Evolutionary conservation across 2,329 filamentous ascomycete genomes (phyloP).

Genomic region (Chaetomium sp.): DNA sequence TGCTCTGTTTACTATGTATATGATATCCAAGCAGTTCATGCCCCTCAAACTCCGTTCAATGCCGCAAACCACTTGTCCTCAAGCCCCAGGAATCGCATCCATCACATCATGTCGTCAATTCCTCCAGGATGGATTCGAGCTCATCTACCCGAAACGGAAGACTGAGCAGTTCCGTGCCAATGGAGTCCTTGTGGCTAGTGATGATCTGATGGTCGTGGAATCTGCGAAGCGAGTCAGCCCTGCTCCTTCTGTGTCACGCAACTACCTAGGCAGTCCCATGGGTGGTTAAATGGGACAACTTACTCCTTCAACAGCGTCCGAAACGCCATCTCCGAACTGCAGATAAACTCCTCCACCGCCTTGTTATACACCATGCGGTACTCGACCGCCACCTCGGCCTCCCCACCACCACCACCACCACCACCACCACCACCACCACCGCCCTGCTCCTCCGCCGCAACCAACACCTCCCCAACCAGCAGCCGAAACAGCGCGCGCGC

Average conservation of each 20-base stretch:
- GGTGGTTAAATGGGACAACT: conserved; percentile 37
- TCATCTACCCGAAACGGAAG: conserved; percentile 87
- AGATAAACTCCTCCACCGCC: conserved; percentile 95
- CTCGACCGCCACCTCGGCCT: conserved; percentile 73
- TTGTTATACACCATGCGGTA: conserved; percentile 93
- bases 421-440: conserved; percentile 49
- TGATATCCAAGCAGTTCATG: background rate
- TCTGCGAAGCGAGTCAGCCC: conserved; percentile 47
- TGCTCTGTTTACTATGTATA: background rate
- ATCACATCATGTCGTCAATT: conserved; percentile 51
- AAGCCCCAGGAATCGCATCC: background rate
- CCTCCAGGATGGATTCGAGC: conserved; percentile 84
- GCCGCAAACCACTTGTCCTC: background rate
- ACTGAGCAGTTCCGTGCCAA: conserved; percentile 82
- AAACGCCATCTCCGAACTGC: conserved; percentile 94
- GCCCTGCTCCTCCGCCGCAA: conserved; percentile 61
- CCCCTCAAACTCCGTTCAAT: background rate
- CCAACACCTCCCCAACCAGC: conserved; percentile 80
- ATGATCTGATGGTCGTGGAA: conserved; percentile 99
- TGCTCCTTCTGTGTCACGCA: background rate
- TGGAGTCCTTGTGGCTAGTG: conserved; percentile 78
- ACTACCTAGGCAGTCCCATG: background rate
- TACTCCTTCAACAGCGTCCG: conserved; percentile 90
- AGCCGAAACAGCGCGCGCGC: conserved; percentile 84
- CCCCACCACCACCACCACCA: conserved; percentile 44